A percentile compares a stretch with the other conserved stretches of the same genome.
Conservation (phyloP, 345 rosid species). For the Kandelia obovata region DNA sequence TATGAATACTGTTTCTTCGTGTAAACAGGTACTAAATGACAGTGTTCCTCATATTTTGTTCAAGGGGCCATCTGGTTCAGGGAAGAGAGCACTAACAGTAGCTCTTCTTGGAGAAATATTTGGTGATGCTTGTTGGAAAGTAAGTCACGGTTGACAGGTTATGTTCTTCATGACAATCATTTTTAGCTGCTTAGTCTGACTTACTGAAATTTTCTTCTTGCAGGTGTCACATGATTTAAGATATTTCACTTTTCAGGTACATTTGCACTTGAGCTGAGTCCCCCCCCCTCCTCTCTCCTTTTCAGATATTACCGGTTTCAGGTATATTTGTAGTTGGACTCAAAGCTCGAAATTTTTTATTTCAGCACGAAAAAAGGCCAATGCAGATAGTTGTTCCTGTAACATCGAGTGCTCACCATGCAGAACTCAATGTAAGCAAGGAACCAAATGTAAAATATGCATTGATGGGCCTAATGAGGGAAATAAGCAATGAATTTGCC, state of each 20-base stretch:
- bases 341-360: background rate
- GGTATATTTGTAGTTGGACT: background rate
- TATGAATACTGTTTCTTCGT: background rate
- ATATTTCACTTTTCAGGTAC: slow-evolving; percentile 53
- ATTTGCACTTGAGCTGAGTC: background rate
- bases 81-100: slow-evolving; percentile 54
- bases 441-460: slow-evolving; percentile 53
- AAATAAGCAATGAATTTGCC: slow-evolving; percentile 41
- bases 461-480: slow-evolving; percentile 55
- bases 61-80: slow-evolving; percentile 63
- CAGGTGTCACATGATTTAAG: slow-evolving; percentile 55
- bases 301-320: background rate
- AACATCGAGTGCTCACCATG: slow-evolving; percentile 53
- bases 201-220: slow-evolving; percentile 2
- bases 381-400: slow-evolving; percentile 40
- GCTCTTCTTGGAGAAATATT: slow-evolving; percentile 51
- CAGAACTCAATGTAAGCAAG: slow-evolving; percentile 49
- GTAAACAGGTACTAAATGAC: slow-evolving; percentile 40
- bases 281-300: background rate
- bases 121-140: slow-evolving; percentile 48
- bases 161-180: background rate
- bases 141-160: slow-evolving; percentile 16
- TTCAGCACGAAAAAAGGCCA: slow-evolving; percentile 40
- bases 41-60: slow-evolving; percentile 52
- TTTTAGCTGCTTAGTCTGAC: slow-evolving; percentile 10